Conservation (phyloP, 495 filamentous ascomycete genomes). For the Penicillium lividum region DNA sequence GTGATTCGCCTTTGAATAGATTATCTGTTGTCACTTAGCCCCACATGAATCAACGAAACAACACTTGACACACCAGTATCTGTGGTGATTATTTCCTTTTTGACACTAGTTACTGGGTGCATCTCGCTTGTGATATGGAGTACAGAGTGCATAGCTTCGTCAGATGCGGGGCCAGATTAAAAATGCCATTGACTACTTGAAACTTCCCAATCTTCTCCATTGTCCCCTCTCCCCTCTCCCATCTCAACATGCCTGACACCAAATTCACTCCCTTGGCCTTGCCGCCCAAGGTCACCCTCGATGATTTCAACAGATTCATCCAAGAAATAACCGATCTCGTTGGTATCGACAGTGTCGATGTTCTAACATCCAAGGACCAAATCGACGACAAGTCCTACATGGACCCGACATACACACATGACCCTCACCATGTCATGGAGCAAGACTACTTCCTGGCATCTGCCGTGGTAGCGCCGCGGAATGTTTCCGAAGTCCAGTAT, state of each 20-base stretch:
- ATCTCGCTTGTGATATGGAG: too few species aligned
- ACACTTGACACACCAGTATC: too few species aligned
- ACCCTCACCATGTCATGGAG: conserved; percentile 52
- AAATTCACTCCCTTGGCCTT: conserved; percentile 4
- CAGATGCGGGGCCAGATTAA: too few species aligned
- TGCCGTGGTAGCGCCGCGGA: conserved; percentile 49
- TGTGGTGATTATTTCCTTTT: too few species aligned
- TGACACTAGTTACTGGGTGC: too few species aligned
- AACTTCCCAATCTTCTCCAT: not conserved
- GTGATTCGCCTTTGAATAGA: not conserved
- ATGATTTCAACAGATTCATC: conserved; percentile 1
- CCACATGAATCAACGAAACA: too few species aligned
- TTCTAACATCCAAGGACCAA: conserved; percentile 6
- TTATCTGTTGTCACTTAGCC: too few species aligned
- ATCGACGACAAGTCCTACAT: conserved; percentile 9
- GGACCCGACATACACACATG: conserved; percentile 46
- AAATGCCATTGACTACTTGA: too few species aligned
- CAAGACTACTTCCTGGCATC: conserved; percentile 53
- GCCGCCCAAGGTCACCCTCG: not conserved
- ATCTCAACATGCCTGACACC: not conserved
- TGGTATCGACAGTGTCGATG: conserved; percentile 8
- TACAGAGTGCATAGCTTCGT: too few species aligned
- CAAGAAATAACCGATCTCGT: not conserved
- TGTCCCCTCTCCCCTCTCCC: not conserved
- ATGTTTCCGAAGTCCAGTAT: conserved; percentile 47